Conservation (phyloP, 2,329 filamentous ascomycete species). For the Calonectria henricotiae region DNA sequence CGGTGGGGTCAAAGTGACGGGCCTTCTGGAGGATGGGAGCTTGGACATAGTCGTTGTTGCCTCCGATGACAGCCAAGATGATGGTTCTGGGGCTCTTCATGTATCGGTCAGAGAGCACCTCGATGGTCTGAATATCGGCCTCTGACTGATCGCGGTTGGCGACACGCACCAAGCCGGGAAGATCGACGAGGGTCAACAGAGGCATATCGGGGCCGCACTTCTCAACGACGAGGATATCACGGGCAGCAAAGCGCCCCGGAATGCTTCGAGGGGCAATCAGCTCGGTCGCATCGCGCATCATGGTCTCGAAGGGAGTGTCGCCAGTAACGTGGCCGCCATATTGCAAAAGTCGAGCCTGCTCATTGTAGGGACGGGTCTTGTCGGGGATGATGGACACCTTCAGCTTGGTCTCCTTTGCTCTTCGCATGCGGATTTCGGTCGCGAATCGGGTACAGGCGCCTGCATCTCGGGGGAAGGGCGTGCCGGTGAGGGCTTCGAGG, state of each 20-base stretch:
- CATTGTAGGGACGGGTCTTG: conserved; percentile 63
- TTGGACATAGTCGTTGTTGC: conserved; percentile 71
- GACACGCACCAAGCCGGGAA: conserved; percentile 73
- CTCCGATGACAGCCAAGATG: conserved; percentile 71
- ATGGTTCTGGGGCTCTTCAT: conserved; percentile 72
- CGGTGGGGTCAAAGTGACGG: conserved; percentile 67
- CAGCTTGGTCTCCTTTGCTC: conserved; percentile 63
- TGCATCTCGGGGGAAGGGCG: conserved; percentile 74
- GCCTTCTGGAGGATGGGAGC: conserved; percentile 69
- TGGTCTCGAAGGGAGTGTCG: conserved; percentile 65
- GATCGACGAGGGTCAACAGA: conserved; percentile 74
- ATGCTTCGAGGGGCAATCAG: conserved; percentile 68
- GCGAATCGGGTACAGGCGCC: conserved; percentile 76
- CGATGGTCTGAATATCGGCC: conserved; percentile 69
- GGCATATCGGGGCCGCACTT: conserved; percentile 73
- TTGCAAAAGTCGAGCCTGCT: conserved; percentile 65
- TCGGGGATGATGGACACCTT: conserved; percentile 72
- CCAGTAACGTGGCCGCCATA: conserved; percentile 66
- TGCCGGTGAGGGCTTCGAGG: conserved; percentile 75
- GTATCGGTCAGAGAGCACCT: conserved; percentile 68
- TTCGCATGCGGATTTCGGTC: conserved; percentile 72
- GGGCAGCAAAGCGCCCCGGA: conserved; percentile 67
- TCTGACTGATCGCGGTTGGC: conserved; percentile 70
- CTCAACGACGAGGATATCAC: conserved; percentile 73
- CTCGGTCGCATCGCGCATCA: conserved; percentile 68